Conservation (phyloP, 805 yeast species). For the Sugiyamaella lignohabitans region DNA sequence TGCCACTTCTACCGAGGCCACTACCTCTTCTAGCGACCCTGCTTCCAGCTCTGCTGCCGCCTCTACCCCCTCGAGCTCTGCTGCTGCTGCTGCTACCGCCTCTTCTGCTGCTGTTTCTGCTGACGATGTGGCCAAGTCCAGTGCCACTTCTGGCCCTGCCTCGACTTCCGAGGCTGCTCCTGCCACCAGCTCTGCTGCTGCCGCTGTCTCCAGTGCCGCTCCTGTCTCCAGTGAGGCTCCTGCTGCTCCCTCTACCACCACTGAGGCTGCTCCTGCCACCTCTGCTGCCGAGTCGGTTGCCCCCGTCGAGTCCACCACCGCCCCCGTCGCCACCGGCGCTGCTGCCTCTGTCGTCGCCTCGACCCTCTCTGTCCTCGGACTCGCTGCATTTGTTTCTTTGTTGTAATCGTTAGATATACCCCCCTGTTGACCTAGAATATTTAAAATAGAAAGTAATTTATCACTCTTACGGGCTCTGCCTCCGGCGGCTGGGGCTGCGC, state of each 20-base stretch:
- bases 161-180: not conserved
- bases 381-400: not conserved
- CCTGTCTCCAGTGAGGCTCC: not conserved
- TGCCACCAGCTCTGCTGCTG: not conserved
- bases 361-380: not conserved
- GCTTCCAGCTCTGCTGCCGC: conserved; percentile 4
- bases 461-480: no score
- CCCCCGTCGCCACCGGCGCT: not conserved
- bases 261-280: not conserved
- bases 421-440: no score
- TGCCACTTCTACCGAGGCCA: conserved; percentile 2
- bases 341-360: not conserved
- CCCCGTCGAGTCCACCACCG: not conserved
- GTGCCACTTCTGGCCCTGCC: not conserved
- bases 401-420: no score
- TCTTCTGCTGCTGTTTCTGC: not conserved
- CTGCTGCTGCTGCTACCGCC: conserved; percentile 7
- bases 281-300: not conserved
- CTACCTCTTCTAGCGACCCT: conserved; percentile 1
- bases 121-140: not conserved
- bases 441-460: no score
- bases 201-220: not conserved
- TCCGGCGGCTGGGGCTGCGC: no score
- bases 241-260: not conserved
- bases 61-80: conserved; percentile 7